Evolutionary conservation across 1,284 basidiomycete species (phyloP).

Genomic region (Leccinum pachyderme): DNA sequence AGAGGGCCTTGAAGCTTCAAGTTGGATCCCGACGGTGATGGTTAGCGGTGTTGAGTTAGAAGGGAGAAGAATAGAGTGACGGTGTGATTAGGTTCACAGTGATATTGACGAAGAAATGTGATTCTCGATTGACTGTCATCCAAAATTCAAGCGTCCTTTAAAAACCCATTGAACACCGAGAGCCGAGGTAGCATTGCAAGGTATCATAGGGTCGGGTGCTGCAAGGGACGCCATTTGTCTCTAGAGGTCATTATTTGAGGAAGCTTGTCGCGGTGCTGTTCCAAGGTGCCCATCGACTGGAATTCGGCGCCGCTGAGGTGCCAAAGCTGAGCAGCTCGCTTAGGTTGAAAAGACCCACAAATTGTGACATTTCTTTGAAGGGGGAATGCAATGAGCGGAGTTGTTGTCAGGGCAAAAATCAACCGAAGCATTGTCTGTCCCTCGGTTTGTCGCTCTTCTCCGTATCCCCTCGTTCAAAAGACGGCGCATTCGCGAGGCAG

Average conservation of each 20-base stretch:
- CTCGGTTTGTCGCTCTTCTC: not conserved
- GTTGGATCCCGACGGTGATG: not conserved
- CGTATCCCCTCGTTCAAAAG: not conserved
- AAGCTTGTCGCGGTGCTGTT: not conserved
- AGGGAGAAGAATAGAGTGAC: not conserved
- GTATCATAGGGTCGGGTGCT: too few species aligned
- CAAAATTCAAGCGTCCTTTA: not conserved
- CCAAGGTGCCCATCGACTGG: not conserved
- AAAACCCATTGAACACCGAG: not conserved
- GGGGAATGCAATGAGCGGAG: slow-evolving; percentile 18
- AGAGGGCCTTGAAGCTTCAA: not conserved
- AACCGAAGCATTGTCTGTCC: not conserved
- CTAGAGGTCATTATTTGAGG: not conserved
- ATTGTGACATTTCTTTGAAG: slow-evolving; percentile 17
- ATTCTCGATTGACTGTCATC: not conserved
- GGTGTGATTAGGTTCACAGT: not conserved
- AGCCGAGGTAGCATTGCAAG: not conserved
- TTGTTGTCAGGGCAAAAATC: slow-evolving; percentile 10
- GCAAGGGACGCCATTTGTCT: not conserved
- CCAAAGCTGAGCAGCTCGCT: not conserved
- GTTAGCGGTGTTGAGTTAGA: not conserved
- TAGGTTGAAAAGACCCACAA: not conserved
- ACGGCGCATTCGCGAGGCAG: not conserved
- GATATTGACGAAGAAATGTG: not conserved
- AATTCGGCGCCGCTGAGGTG: not conserved